Evolutionary conservation across 1,284 basidiomycete genomes (phyloP).

Genomic region (Leccinum subrobustum): DNA sequence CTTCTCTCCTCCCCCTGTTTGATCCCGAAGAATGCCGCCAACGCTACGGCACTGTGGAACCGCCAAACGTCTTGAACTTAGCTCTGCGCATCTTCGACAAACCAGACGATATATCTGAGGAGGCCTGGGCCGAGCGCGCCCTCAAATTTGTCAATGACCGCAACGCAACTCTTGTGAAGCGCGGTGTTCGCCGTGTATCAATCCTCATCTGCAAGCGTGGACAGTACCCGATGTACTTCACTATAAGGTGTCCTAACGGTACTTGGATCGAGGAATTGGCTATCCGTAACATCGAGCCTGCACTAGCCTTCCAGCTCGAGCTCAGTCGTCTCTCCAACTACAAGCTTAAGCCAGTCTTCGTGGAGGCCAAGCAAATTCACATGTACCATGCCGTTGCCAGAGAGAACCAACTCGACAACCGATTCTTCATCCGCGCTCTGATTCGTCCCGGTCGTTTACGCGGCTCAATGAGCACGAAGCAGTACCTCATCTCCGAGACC

Average conservation of each 20-base stretch:
- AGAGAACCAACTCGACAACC: constrained; percentile 94
- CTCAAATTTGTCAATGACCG: constrained; percentile 75
- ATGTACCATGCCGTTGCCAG: constrained; percentile 95
- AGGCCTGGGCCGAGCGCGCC: constrained; percentile 77
- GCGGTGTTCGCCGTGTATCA: constrained; percentile 90
- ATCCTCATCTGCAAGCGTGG: constrained; percentile 90
- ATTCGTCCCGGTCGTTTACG: constrained; percentile 93
- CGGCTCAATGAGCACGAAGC: constrained; percentile 88
- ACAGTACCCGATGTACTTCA: constrained; percentile 95
- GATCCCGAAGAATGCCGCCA: constrained; percentile 69
- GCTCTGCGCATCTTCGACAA: constrained; percentile 84
- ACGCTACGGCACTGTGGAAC: constrained; percentile 71
- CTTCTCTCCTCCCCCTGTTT: constrained; percentile 68
- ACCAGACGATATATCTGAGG: constrained; percentile 72
- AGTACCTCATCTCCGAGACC: constrained; percentile 98
- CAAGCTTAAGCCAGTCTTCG: constrained; percentile 91
- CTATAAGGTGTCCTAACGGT: constrained; percentile 76
- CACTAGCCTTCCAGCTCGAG: constrained; percentile 97
- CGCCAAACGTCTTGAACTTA: constrained; percentile 92
- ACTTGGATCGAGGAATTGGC: constrained; percentile 93
- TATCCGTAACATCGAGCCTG: constrained; percentile 98
- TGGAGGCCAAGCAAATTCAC: constrained; percentile 94
- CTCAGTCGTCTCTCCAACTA: constrained; percentile 96
- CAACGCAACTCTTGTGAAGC: constrained; percentile 59
- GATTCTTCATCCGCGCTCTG: constrained; percentile 98